phyloP scores from a whole-genome alignment of 176 grass and related monocot genomes.

The Paspalum vaginatum region DNA sequence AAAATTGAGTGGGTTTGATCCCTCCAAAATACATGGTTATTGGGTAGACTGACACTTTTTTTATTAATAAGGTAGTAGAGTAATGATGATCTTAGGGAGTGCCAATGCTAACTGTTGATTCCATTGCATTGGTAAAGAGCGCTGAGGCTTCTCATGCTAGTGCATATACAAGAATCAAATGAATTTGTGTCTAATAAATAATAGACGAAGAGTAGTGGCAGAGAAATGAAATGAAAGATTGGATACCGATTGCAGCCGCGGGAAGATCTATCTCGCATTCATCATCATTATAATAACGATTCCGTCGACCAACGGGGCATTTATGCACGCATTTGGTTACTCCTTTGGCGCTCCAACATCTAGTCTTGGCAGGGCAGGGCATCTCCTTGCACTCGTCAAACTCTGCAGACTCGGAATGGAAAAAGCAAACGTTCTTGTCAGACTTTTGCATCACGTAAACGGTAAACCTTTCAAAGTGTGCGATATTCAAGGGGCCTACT shows the following conservation, averaged over 20 bases:
- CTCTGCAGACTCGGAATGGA: neutral
- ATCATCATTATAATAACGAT: neutral
- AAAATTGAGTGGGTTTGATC: too few species aligned
- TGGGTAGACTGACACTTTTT: too few species aligned
- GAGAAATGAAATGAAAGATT: too few species aligned
- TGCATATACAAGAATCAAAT: too few species aligned
- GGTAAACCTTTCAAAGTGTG: neutral
- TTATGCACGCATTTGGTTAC: neutral
- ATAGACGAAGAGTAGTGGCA: too few species aligned
- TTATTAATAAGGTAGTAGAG: too few species aligned
- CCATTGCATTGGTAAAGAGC: too few species aligned
- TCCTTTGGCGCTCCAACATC: neutral
- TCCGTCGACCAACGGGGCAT: neutral
- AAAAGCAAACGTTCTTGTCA: neutral
- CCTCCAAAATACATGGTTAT: too few species aligned
- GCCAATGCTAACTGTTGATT: too few species aligned
- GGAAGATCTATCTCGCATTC: neutral
- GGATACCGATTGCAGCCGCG: neutral
- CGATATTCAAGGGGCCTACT: neutral
- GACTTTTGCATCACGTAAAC: neutral
- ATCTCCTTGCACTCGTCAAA: neutral
- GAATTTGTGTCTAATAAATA: too few species aligned
- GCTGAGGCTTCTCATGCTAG: neutral
- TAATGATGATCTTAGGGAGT: too few species aligned
- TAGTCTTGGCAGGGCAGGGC: neutral